Evolutionary conservation across 2,329 filamentous ascomycete genomes (phyloP), one percentile per base, ranked within the genome.

Genomic region (Diaporthe ampelina): DNA sequence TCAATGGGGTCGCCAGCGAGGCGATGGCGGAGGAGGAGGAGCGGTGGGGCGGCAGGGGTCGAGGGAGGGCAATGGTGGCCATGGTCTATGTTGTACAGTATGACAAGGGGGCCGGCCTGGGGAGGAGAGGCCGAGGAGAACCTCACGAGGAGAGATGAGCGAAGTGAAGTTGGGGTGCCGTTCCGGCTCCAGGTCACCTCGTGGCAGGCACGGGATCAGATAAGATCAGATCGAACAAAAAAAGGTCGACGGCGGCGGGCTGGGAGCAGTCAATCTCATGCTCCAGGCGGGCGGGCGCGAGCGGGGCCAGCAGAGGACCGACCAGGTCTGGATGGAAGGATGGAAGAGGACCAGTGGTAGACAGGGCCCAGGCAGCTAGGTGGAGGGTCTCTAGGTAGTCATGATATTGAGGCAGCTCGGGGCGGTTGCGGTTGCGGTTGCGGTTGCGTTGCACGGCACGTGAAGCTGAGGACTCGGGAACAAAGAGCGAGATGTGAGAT

Each of bases 11-110:
- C 35, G 77, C 67, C 1, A 83, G 77, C 37, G 82, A 78, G 48
- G 79, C 74, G 40, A 82, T 78, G 67, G 79, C 75, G 75, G 82
- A 78, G 75, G 81, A 78, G 73, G 82, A 79, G 75, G 81, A 78
- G 74, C 80, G 79, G 73, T 82, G 82, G 19, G 80, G 78, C 9
- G 79, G 76, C 50, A 83, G 75, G 40, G 70, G 70, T 63, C 70
- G 79, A 17, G 81, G 81, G n/a, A 91, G 81, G 65, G 89, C 87
- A 80, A 91, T 86, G 71, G 89, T 90, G 74, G 89, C 86, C 89
- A 91, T 91, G 26, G 37, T 72, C n/a, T 54, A 52, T 52, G 3
- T n/a, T n/a, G n/a, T n/a, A n/a, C n/a, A n/a, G 37, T 40, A 11
- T 37, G 45, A 17, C 15, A 11, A 15, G 45, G n/a, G n/a, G 13